Base-by-base conservation (phyloP, 371 early-diverging fungal species). In the Quaeritorhiza haematococci region DNA sequence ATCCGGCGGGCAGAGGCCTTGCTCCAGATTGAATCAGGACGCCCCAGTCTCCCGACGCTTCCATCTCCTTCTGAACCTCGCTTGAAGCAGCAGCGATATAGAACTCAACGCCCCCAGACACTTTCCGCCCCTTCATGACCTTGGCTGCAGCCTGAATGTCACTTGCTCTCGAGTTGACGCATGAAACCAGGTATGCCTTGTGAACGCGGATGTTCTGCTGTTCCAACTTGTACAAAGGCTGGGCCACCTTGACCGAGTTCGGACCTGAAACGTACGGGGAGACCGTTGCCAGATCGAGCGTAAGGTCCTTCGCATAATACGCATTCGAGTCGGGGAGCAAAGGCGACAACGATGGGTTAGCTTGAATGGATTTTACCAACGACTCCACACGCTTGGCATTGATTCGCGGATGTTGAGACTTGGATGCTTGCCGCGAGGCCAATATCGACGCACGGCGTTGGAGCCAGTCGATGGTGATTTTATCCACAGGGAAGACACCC, bases 141-240 rank as follows among this genome's bases (percentile, higher is more conserved):
- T 76, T 69, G n/a, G 95, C 95, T 5, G 97, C 97, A 51, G 88
- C 87, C 19, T 81, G 79, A 23, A 96, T 68, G 71, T 96, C 97
- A 43, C 82, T 73, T 3, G 82, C 85, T 38, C 97, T 88, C 2
- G 95, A 90, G 68, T 96, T 96, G 59, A 86, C 87, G 62, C 97
- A 96, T 1, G 92, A 91, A 1, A 96, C 86, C n/a, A 96, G 74
- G 64, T 96, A 96, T 0, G 95, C 97, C 76, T 96, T 96, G 68
- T 94, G 76, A 66, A 96, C 89, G 34, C 74, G 64, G 60, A 94
- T 83, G 47, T 83, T 72, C 57, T 86, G 67, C 17, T 59, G 51
- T 61, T 88, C 86, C 26, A 96, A 74, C n/a, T 76, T 83, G 32
- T 74, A 63, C 28, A 93, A 76, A n/a, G 94, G 78, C 26, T 84